Evolutionary conservation across 495 filamentous ascomycete genomes (phyloP), one percentile per base, ranked within the genome.

Genomic region (Neurospora pannonica): DNA sequence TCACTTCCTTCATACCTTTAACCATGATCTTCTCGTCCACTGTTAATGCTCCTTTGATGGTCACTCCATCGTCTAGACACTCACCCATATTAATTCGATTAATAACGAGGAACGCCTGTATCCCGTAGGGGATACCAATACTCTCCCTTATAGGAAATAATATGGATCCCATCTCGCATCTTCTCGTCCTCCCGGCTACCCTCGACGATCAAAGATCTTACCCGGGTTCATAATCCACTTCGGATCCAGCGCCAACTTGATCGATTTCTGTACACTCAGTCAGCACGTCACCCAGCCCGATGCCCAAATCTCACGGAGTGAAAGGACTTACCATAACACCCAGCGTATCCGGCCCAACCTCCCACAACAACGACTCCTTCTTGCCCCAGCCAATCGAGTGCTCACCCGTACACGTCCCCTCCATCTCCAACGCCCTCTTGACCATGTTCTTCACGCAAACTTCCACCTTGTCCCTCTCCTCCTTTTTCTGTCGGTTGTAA

Each of bases 361-460:
- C 95, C 80, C 92, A 90, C 48, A 92, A 80, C 70, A 98, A 85
- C 0, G 87, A 91, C 40, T 89, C 89, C 82, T 96, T 97, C 84
- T 97, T 97, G 5, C 93, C 94, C 76, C 97, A 87, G 7, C 95
- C 95, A 71, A 97, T 85, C 1, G 94, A 93, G 83, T 98, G 95
- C 79, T 98, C 95, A 21, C 95, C 92, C 1, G 94, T 95, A 83
- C 93, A 95, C 5, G 95, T 97, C 2, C 94, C 94, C 72, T 97
- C 94, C 94, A 97, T 97, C 60, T 94, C 93, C 36, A 97, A 78
- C 9, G 94, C 94, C 31, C 93, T 86, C 76, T 93, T 89, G 28
- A 97, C 93, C 94, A 97, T 97, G 75, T 93, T 91, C 76, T 94
- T 88, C 34, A 97, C 93, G 71, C 93, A 93, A 42, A 85, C 87